These are phyloP conservation scores for Arxiozyma slooffiae DNA, from an alignment of 1,139 yeast species.

Conservation along the genomic window DNA sequence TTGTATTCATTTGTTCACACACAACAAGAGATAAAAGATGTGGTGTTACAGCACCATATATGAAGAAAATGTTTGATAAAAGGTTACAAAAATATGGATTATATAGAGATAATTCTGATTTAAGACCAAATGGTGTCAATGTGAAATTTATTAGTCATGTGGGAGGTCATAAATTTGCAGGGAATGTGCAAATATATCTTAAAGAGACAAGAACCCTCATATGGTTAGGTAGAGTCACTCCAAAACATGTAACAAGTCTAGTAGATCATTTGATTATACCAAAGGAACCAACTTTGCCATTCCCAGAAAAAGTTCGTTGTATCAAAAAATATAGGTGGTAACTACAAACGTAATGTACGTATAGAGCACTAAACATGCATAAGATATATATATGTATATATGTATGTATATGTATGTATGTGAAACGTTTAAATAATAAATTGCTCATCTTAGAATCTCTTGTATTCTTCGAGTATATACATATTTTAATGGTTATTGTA, in stretches of 20 bases:
- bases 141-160: conserved; percentile 72
- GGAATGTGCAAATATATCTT: conserved; percentile 71
- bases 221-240: conserved; percentile 83
- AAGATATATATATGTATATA: no score
- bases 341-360: neutral
- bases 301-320: conserved; percentile 31
- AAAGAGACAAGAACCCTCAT: conserved; percentile 59
- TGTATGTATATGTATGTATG: neutral
- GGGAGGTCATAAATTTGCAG: conserved; percentile 92
- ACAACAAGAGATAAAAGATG: conserved; percentile 85
- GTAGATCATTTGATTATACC: conserved; percentile 44
- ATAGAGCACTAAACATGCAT: no score
- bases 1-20: conserved; percentile 77
- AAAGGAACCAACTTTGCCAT: conserved; percentile 23
- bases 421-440: neutral
- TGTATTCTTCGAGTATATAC: neutral
- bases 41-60: conserved; percentile 88
- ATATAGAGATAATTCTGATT: conserved; percentile 65
- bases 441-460: neutral
- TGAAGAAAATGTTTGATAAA: conserved; percentile 67
- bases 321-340: conserved; percentile 27
- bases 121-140: conserved; percentile 60
- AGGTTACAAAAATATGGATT: conserved; percentile 60
- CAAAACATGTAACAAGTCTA: conserved; percentile 62
- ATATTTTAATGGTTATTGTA: neutral